Evolutionary conservation across 2,329 filamentous ascomycete genomes (phyloP).

Genomic region (Intubia oerlemansii): DNA sequence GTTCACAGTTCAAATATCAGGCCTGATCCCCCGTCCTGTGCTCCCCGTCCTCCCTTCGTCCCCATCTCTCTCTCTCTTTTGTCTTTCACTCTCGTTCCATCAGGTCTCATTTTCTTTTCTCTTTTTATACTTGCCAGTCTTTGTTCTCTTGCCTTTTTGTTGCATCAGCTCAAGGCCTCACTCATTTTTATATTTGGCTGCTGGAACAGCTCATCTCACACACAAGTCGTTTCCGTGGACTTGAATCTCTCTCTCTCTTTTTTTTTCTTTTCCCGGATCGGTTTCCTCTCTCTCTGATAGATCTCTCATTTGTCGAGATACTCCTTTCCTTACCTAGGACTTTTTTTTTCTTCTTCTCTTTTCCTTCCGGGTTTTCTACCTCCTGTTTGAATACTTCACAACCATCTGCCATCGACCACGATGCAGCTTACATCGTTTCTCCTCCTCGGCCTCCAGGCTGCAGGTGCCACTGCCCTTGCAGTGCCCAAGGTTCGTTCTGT

Average conservation of each 20-base stretch:
- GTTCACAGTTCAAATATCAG: not conserved
- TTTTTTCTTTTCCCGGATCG: not conserved
- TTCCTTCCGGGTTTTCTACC: no score
- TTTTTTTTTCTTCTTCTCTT: no score
- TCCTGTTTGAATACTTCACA: no score
- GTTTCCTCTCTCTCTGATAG: slow-evolving; percentile 2
- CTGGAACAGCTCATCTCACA: no score
- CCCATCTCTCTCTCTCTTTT: not conserved
- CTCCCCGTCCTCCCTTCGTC: not conserved
- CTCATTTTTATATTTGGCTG: no score
- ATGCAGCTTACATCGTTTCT: slow-evolving; percentile 25
- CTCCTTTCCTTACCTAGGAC: no score
- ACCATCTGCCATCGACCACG: no score
- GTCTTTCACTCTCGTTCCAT: not conserved
- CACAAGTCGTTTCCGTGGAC: slow-evolving; percentile 6
- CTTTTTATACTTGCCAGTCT: slow-evolving; percentile 1
- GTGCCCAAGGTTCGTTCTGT: no score
- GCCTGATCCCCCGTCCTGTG: not conserved
- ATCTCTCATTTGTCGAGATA: no score
- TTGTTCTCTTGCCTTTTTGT: no score
- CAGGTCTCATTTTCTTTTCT: not conserved
- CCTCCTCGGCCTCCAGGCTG: slow-evolving; percentile 22
- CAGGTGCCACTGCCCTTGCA: slow-evolving; percentile 20
- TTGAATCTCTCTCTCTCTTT: slow-evolving; percentile 1
- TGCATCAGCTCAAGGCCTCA: no score